phyloP scores from a whole-genome alignment of 306 rosid genomes.

The Cucumis cinereus region DNA sequence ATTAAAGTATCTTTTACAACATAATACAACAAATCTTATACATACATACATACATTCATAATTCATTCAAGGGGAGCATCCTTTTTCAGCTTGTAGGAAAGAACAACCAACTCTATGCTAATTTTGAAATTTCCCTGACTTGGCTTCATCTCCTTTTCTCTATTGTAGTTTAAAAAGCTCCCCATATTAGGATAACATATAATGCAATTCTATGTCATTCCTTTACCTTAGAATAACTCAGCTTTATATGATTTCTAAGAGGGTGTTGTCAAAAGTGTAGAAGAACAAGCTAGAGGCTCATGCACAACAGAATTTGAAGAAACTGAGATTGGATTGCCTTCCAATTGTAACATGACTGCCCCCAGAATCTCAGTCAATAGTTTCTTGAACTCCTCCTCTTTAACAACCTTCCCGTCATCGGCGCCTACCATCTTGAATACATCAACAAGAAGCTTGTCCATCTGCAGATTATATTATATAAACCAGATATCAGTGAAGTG shows the following conservation, averaged over 20 bases:
- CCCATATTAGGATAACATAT: background rate
- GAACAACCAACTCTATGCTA: background rate
- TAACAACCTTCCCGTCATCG: conserved; percentile 44
- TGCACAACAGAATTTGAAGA: conserved; percentile 83
- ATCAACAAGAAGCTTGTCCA: conserved; percentile 52
- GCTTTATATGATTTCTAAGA: conserved; percentile 13
- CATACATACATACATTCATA: background rate
- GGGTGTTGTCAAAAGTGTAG: conserved; percentile 56
- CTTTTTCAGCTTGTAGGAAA: background rate
- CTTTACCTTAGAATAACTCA: background rate
- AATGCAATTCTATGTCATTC: conserved; percentile 1
- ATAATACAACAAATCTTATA: conserved; percentile 6
- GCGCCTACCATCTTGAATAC: conserved; percentile 38
- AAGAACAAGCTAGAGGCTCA: conserved; percentile 63
- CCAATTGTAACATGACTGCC: conserved; percentile 64
- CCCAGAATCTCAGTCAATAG: conserved; percentile 45
- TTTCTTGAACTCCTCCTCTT: conserved; percentile 90
- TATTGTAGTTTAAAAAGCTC: background rate
- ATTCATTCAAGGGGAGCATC: background rate
- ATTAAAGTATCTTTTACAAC: background rate
- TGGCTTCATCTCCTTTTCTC: background rate
- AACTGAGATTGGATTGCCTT: conserved; percentile 52
- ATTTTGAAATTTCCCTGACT: background rate
- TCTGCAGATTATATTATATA: conserved; percentile 31
- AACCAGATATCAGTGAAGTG: background rate